Conservation (phyloP, 148 eudicot genomes). For the Arctostaphylos glauca region DNA sequence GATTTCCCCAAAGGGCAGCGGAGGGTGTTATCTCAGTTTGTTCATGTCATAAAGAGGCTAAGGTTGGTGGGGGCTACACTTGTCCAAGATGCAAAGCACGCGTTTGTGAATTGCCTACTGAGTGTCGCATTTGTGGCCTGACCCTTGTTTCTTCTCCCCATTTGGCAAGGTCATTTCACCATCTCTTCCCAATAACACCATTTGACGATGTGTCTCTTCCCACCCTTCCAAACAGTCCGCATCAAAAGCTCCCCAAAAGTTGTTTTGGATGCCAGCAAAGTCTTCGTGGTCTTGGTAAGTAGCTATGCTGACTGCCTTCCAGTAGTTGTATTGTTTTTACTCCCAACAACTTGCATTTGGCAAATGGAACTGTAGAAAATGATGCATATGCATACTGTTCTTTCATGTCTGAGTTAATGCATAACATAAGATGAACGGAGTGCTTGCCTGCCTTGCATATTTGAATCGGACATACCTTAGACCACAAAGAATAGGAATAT, state of each 20-base stretch:
- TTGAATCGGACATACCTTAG: not conserved
- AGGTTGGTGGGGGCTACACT: conserved; percentile 90
- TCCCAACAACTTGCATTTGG: not conserved
- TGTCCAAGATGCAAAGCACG: conserved; percentile 99
- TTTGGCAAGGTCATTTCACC: conserved; percentile 93
- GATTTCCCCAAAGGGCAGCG: conserved; percentile 94
- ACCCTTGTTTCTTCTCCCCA: conserved; percentile 99
- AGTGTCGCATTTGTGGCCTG: conserved; percentile 89
- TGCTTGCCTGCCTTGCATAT: not conserved
- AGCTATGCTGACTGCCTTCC: not conserved
- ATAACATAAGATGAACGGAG: not conserved
- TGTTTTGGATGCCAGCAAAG: conserved; percentile 91
- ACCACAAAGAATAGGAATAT: not conserved
- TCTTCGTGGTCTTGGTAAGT: conserved; percentile 68
- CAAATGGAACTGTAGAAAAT: no score
- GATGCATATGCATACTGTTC: not conserved
- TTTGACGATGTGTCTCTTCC: conserved; percentile 77
- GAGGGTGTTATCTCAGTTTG: conserved; percentile 90
- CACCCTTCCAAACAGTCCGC: conserved; percentile 32
- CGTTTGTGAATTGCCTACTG: conserved; percentile 87
- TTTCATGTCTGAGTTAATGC: not conserved
- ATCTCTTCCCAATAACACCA: conserved; percentile 84
- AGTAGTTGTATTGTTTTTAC: not conserved
- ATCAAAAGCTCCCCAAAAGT: conserved; percentile 41
- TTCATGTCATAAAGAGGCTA: conserved; percentile 92